A percentile compares a stretch with the other conserved stretches of the same genome.
phyloP scores from a whole-genome alignment of 2,329 filamentous ascomycete species.

The Sporothrix luriei region DNA sequence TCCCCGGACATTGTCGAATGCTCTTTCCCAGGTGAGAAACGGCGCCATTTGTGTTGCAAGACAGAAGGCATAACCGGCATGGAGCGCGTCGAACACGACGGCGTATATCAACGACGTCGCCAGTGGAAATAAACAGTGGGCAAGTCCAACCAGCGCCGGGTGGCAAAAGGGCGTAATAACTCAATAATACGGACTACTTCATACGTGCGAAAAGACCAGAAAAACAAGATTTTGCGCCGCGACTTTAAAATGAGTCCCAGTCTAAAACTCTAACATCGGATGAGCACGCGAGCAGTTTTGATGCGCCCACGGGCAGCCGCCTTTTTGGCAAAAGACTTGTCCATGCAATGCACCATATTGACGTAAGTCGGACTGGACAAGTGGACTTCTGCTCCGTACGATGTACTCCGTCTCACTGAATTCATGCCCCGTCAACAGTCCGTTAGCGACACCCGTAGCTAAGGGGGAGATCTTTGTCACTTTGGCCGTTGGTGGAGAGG shows the following conservation, averaged over 20 bases:
- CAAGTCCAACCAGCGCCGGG: not conserved
- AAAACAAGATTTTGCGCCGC: not conserved
- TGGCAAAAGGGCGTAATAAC: not conserved
- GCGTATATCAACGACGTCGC: not conserved
- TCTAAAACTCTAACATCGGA: constrained; percentile 22
- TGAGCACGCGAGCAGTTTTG: constrained; percentile 5
- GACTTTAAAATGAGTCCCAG: constrained; percentile 20
- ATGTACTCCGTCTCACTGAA: not conserved
- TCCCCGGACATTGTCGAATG: too few relatives aligned
- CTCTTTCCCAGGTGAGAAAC: not conserved
- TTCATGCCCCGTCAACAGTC: constrained; percentile 5
- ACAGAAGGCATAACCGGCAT: not conserved
- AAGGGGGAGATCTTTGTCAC: not conserved
- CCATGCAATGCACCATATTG: too few relatives aligned
- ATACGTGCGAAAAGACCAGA: not conserved
- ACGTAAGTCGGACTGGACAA: not conserved
- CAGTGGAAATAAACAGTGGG: constrained; percentile 26
- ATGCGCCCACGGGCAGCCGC: not conserved
- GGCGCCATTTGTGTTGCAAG: too few relatives aligned
- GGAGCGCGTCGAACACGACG: not conserved
- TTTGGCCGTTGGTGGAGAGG: not conserved
- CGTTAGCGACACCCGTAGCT: not conserved
- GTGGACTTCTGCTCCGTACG: not conserved
- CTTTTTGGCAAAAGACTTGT: not conserved
- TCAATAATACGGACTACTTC: too few relatives aligned